A percentile compares a stretch with the other conserved stretches of the same genome.
phyloP scores from a whole-genome alignment of 2,329 filamentous ascomycete genomes.

The Curvularia verruculosa region DNA sequence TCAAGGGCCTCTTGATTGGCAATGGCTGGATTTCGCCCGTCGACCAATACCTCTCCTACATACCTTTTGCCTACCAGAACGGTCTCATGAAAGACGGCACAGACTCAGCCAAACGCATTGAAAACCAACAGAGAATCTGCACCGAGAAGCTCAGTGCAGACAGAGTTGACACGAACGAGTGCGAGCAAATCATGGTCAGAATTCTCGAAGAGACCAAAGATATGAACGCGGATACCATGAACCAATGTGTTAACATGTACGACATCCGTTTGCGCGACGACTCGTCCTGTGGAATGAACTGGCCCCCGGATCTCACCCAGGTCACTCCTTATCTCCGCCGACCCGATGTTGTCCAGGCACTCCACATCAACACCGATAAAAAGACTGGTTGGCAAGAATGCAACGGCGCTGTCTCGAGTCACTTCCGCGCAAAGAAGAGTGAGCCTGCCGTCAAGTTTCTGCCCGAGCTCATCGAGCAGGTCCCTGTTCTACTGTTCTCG shows the following conservation, averaged over 20 bases:
- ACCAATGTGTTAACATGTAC: slow-evolving; percentile 91
- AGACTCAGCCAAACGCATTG: slow-evolving; percentile 67
- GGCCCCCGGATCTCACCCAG: slow-evolving; percentile 82
- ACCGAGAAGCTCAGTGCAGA: slow-evolving; percentile 63
- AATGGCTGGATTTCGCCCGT: slow-evolving; percentile 95
- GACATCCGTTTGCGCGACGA: slow-evolving; percentile 84
- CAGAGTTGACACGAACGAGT: slow-evolving; percentile 70
- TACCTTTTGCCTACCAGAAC: slow-evolving; percentile 79
- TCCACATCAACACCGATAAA: slow-evolving; percentile 83
- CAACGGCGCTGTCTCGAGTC: slow-evolving; percentile 73
- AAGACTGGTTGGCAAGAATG: slow-evolving; percentile 92
- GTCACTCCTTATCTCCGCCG: slow-evolving; percentile 86
- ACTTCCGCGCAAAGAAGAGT: slow-evolving; percentile 74
- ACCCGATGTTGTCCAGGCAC: slow-evolving; percentile 75
- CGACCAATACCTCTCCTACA: slow-evolving; percentile 88
- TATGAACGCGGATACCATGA: slow-evolving; percentile 57
- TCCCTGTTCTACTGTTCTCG: slow-evolving; percentile 87
- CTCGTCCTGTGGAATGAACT: slow-evolving; percentile 93
- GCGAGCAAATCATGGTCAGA: slow-evolving; percentile 77
- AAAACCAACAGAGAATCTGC: slow-evolving; percentile 73
- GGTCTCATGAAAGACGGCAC: slow-evolving; percentile 73
- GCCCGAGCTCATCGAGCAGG: slow-evolving; percentile 75
- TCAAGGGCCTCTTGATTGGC: slow-evolving; percentile 87
- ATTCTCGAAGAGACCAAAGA: slow-evolving; percentile 71
- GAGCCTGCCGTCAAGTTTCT: slow-evolving; percentile 75